These are phyloP conservation scores for Geotrichum klebahnii DNA, from an alignment of 1,139 yeast species.

Conservation along the genomic window DNA sequence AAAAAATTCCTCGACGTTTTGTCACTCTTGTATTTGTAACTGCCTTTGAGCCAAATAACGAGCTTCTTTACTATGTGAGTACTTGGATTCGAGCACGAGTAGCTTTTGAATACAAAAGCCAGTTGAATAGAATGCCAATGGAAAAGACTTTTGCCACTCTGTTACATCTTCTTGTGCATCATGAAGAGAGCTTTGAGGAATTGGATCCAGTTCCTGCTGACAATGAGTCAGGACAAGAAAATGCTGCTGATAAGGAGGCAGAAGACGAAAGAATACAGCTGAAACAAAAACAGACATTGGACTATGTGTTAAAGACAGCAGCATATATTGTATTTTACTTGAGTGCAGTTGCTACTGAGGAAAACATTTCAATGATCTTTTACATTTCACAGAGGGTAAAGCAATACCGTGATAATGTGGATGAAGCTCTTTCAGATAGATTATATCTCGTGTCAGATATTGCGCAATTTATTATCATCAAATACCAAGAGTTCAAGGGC, in stretches of 20 bases:
- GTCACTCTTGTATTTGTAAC: slow-evolving; percentile 64
- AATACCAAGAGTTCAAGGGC: slow-evolving; percentile 51
- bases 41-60: slow-evolving; percentile 66
- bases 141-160: slow-evolving; percentile 63
- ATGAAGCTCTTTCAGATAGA: slow-evolving; percentile 38
- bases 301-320: slow-evolving; percentile 28
- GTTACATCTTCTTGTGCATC: slow-evolving; percentile 69
- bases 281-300: slow-evolving; percentile 7
- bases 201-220: slow-evolving; percentile 31
- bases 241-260: slow-evolving; percentile 29
- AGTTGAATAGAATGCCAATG: slow-evolving; percentile 41
- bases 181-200: slow-evolving; percentile 57
- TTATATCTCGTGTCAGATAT: slow-evolving; percentile 70
- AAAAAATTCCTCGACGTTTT: slow-evolving; percentile 59
- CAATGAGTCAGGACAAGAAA: slow-evolving; percentile 24
- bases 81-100: slow-evolving; percentile 74
- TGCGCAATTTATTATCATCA: slow-evolving; percentile 61
- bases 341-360: slow-evolving; percentile 57
- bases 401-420: slow-evolving; percentile 63
- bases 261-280: slow-evolving; percentile 28
- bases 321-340: slow-evolving; percentile 58
- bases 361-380: slow-evolving; percentile 67
- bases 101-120: slow-evolving; percentile 29
- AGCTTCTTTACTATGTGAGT: slow-evolving; percentile 48
- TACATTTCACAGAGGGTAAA: slow-evolving; percentile 77